phyloP scores from a whole-genome alignment of 176 grass and related monocot genomes.

The Musa itinerans region DNA sequence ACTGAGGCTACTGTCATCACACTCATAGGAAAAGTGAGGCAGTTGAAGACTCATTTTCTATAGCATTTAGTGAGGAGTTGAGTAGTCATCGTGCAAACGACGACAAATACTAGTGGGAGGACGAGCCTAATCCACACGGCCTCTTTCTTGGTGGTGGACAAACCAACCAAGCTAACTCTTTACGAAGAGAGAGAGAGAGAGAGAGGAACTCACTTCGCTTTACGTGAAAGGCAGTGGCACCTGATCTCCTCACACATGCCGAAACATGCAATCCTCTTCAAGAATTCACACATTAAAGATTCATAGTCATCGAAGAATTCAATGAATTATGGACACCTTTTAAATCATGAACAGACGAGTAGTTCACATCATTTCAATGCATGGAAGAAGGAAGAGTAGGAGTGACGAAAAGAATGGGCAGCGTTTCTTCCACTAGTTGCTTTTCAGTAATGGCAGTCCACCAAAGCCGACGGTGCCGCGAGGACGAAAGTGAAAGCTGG shows the following conservation, averaged over 20 bases:
- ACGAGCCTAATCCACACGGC: conserved; percentile 16
- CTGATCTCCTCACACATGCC: neutral
- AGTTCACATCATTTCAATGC: too few relatives aligned
- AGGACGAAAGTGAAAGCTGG: neutral
- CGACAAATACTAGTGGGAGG: conserved; percentile 11
- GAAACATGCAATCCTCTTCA: neutral
- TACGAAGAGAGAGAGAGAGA: neutral
- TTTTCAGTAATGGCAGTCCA: neutral
- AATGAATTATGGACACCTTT: too few relatives aligned
- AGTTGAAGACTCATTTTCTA: neutral
- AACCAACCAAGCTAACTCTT: conserved; percentile 21
- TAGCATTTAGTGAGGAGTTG: neutral
- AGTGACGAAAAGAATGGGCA: neutral
- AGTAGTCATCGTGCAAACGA: neutral
- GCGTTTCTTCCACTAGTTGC: neutral
- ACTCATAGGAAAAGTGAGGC: too few relatives aligned
- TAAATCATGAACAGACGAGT: too few relatives aligned
- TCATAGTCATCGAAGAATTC: too few relatives aligned
- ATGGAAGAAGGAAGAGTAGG: too few relatives aligned
- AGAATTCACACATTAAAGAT: too few relatives aligned
- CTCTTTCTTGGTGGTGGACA: conserved; percentile 14
- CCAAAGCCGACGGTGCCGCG: neutral
- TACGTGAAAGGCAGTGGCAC: conserved; percentile 23
- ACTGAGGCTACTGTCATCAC: too few relatives aligned
- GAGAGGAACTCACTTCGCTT: conserved; percentile 4